Conservation (phyloP, 495 filamentous ascomycete species). For the Penicillium nucicola region DNA sequence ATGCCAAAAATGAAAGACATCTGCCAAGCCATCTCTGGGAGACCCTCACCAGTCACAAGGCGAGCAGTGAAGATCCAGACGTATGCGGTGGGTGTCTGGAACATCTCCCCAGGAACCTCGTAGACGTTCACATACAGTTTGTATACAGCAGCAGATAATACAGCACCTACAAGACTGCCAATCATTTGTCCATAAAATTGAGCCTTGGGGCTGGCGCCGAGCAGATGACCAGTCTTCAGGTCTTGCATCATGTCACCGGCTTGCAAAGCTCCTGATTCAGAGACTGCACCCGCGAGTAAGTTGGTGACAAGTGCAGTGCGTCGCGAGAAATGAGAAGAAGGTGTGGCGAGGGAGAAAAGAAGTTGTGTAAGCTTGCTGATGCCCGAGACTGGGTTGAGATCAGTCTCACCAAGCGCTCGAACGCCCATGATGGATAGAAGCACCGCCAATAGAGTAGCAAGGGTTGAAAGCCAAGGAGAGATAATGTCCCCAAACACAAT, state of each 20-base stretch:
- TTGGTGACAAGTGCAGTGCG: slow-evolving; percentile 80
- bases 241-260: slow-evolving; percentile 99
- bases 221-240: slow-evolving; percentile 91
- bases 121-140: slow-evolving; percentile 90
- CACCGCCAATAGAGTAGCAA: slow-evolving; percentile 83
- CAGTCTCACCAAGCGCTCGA: slow-evolving; percentile 89
- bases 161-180: slow-evolving; percentile 81
- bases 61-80: slow-evolving; percentile 97
- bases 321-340: slow-evolving; percentile 60
- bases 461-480: slow-evolving; percentile 65
- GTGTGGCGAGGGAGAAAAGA: slow-evolving; percentile 85
- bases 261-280: slow-evolving; percentile 84
- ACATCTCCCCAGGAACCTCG: slow-evolving; percentile 77
- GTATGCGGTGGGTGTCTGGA: slow-evolving; percentile 90
- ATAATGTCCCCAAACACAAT: slow-evolving; percentile 67
- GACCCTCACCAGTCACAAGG: slow-evolving; percentile 86
- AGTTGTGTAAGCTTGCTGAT: slow-evolving; percentile 97
- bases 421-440: slow-evolving; percentile 94
- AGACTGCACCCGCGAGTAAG: slow-evolving; percentile 88
- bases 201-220: slow-evolving; percentile 87
- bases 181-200: slow-evolving; percentile 97
- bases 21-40: slow-evolving; percentile 77
- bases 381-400: slow-evolving; percentile 93
- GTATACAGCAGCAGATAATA: slow-evolving; percentile 85
- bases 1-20: slow-evolving; percentile 68